Conservation (phyloP, 2,329 filamentous ascomycete genomes). For the Hypomyces rosellus region DNA sequence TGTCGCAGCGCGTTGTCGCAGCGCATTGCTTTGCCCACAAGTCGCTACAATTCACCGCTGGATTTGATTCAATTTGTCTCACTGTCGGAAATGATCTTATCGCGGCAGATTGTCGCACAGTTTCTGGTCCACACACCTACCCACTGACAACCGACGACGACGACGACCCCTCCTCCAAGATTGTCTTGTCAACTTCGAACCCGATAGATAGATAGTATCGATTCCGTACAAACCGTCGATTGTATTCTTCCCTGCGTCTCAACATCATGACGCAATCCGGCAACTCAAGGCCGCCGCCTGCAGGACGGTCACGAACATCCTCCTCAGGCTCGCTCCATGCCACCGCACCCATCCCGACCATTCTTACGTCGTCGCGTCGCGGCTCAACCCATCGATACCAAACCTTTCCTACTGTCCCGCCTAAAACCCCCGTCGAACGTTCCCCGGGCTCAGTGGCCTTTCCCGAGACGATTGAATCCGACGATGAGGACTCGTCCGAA, state of each 20-base stretch:
- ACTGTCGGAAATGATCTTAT: conserved; percentile 9
- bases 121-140: conserved; percentile 11
- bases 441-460: conserved; percentile 20
- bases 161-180: not conserved
- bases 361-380: conserved; percentile 29
- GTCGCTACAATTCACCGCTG: no score
- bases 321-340: conserved; percentile 47
- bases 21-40: not conserved
- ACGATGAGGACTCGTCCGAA: conserved; percentile 19
- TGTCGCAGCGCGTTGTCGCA: no score
- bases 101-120: conserved; percentile 12
- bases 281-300: conserved; percentile 1
- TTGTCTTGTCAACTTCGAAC: no score
- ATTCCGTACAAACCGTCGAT: no score
- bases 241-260: not conserved
- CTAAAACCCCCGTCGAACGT: conserved; percentile 55
- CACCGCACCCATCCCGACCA: conserved; percentile 41
- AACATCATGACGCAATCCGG: conserved; percentile 9
- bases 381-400: conserved; percentile 59
- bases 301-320: conserved; percentile 15
- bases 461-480: conserved; percentile 4
- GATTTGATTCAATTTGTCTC: not conserved
- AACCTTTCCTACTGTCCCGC: conserved; percentile 72
- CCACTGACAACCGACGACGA: conserved; percentile 1
- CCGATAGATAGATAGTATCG: no score